Base-by-base conservation (phyloP, 1,139 yeast genomes). In the Arxiozyma bovina region DNA sequence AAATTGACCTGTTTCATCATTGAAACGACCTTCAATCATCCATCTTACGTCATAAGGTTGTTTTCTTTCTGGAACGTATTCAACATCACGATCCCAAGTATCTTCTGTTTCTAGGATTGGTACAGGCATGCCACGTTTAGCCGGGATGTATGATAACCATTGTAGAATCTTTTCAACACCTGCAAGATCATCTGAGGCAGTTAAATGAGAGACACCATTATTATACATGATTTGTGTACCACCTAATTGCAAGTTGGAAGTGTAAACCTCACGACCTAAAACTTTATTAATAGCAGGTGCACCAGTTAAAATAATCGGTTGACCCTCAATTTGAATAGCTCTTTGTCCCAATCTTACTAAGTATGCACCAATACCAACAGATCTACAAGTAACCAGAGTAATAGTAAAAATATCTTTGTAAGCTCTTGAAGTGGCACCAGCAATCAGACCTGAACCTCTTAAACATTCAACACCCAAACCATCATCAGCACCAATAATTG, bases 321-420 rank as follows among this genome's bases (percentile, higher is more conserved):
- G 98, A 51, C 99, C 99, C 71, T 93, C 98, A 64, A 93, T 87
- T 77, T 93, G 99, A 68, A 93, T 91, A 50, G 98, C 96, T 79
- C 99, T 87, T 79, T 93, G 98, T 69, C 99, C 99, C 61, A 93
- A 81, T 74, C 99, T 86, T 48, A 93, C 99, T 70, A 93, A 80
- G 71, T 93, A 93, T 50, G 99, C 99, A 78, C 99, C 99, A 73
- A 93, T 93, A 83, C 99, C 99, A 67, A 93, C 99, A 50, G 98
- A 90, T 78, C 99, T 85, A 77, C 98, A 91, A 23, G 99, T 93
- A 54, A 93, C 99, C 71, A 93, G 79, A 25, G 99, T 93, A 58
- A 91, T 83, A 40, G 99, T 93, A 77, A 93, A 93, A 60, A 93
- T 93, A 69, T 93, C 99, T 73, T 88, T 88, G 80, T 93, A 93